Base-by-base conservation (phyloP, 306 rosid species). In the Trifolium fragiferum region DNA sequence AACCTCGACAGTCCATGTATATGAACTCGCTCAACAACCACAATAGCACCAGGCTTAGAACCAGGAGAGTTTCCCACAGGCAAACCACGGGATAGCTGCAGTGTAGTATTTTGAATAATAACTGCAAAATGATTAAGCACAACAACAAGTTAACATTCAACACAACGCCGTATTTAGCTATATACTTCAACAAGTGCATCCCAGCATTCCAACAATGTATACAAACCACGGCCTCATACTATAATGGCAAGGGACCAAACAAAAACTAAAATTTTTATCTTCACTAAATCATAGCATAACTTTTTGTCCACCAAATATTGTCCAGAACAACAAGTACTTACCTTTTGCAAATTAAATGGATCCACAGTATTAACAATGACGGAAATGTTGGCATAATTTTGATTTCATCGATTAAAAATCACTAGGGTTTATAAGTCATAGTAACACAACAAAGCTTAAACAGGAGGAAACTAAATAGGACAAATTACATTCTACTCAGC, bases 11-110 rank as follows among this genome's bases (percentile, higher is more conserved):
- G 66, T 69, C 97, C 98, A 50, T 16, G 64, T 64, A 91, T 76
- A 79, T 78, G 76, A 77, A 91, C 83, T 88, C 97, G 87, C 81
- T 90, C 95, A 19, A 91, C 86, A 68, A 82, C 23, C 78, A 88
- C 82, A 37, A 70, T 66, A 68, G 79, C 76, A 33, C 93, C 95
- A 5, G 86, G 87, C 85, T 82, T 94, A 35, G 85, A 76, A 27
- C 95, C 90, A 6, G 95, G 91, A 69, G 96, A 87, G 20, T 83
- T 86, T 58, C 64, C 75, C 49, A 94, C 89, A 15, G 81, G 87
- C 57, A 83, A 70, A 38, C 90, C 97, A 60, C 10, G 75, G 23
- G 87, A 87, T 62, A 94, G 74, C 68, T 71, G 91, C 78, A 91
- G 27, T 38, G 86, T 72, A 25, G 83, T 61, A 53, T 84, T 83